Conservation (phyloP, 768 basidiomycete species). For the Pisolithus orientalis region DNA sequence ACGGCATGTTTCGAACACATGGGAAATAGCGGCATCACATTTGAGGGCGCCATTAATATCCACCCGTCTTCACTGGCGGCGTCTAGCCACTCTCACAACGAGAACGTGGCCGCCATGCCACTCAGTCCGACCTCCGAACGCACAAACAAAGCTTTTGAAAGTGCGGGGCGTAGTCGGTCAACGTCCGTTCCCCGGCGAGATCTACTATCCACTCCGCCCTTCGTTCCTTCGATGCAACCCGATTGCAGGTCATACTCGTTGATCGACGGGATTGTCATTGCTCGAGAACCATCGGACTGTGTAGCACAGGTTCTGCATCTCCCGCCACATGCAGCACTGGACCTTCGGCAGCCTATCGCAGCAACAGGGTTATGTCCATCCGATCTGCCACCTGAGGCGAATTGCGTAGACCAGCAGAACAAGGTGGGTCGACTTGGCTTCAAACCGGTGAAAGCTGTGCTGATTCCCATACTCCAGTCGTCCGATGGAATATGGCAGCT, state of each 20-base stretch:
- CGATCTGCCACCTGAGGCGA: neutral
- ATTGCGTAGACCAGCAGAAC: neutral
- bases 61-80: conserved; percentile 12
- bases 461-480: neutral
- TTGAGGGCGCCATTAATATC: conserved; percentile 2
- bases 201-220: neutral
- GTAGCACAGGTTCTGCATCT: conserved; percentile 2
- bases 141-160: neutral
- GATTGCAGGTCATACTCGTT: conserved; percentile 4
- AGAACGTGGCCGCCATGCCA: neutral
- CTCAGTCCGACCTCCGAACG: neutral
- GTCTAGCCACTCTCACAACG: conserved; percentile 2
- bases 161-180: conserved; percentile 1
- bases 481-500: neutral
- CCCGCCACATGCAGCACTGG: neutral
- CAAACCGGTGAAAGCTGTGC: neutral
- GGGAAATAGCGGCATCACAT: neutral
- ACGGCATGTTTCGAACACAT: conserved; percentile 12
- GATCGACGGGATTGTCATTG: neutral
- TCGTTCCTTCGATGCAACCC: neutral
- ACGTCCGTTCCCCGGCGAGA: conserved; percentile 5
- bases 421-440: conserved; percentile 5
- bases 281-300: conserved; percentile 1
- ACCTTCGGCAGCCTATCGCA: neutral
- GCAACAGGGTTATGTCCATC: neutral